Base-by-base conservation (phyloP, 345 rosid genomes). In the Odontarrhena argentea region DNA sequence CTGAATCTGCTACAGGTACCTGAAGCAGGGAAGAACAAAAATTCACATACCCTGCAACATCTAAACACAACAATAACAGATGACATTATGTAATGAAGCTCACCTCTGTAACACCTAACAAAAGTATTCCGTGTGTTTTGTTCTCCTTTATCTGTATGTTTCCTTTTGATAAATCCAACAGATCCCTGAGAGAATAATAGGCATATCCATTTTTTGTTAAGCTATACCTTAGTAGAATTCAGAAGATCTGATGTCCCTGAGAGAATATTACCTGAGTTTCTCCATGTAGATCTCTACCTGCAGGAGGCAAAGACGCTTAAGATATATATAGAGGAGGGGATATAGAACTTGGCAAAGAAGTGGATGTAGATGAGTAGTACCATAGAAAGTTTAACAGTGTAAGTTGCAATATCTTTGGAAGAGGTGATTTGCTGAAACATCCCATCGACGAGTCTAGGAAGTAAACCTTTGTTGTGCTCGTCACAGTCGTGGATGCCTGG, bases 241-340 rank as follows among this genome's bases (percentile, higher is more conserved):
- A 58, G n/a, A 32, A 32, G 4, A 3, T 32, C 7, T 32, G 36
- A 32, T 32, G 36, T 3, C 4, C 6, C 36, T 32, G 36, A 38
- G 55, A 51, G 55, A 25, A 18, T 10, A 65, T 44, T 73, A 85
- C 96, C 96, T 87, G 71, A 92, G 88, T 85, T 83, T 89, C 84
- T 89, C 98, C 98, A 92, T 85, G 78, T 92, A 92, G 74, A 92
- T 89, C 78, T 89, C 98, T 6, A 92, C 96, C 96, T 89, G 50
- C 24, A 77, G 22, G 55, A 61, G 59, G 32, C 41, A 50, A 65
- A 64, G 60, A 14, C 38, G 42, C 32, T 7, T 58, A 9, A 66
- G 47, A 63, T 26, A 45, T 36, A 15, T 22, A 40, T 22, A 49
- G 9, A 56, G 11, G 54, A 72, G 54, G 8, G 34, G 3, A 26